Base-by-base conservation (phyloP, 2,329 filamentous ascomycete genomes). In the Westerdykella aurantiaca region DNA sequence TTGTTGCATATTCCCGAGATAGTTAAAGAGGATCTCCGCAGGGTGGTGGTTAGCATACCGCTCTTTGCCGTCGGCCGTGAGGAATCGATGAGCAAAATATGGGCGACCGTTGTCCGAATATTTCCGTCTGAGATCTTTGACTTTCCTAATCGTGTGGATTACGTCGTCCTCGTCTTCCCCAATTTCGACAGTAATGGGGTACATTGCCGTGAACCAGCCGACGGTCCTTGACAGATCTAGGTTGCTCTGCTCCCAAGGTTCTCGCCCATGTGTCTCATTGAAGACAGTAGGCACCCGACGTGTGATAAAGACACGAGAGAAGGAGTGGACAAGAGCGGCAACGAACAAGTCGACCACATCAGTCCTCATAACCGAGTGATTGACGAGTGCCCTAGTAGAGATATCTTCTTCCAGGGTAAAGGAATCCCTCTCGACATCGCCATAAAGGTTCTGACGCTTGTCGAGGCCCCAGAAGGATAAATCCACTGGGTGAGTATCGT, bases 141-240 rank as follows among this genome's bases (percentile, higher is more conserved):
- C 66, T 18, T 72, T 64, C n/a, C 72, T 72, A 10, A 81, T 60
- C 0, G 75, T 71, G 11, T 75, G 67, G 33, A 79, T 60, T 13
- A 80, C 60, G 45, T 80, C 75, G 25, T 76, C 72, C 2, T 68
- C 60, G 2, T 66, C 61, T 2, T 73, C 69, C 1, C 72, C 53
- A 7, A 69, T 67, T 2, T 75, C 62, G 1, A 69, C 66, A 22
- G 52, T 53, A 5, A 81, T 64, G 0, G 79, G 79, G 39, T 72
- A 77, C 11, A 82, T 63, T 0, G 77, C 73, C 2, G 78, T 80
- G 49, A 82, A 80, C 78, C 78, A 81, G 2, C 79, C 79, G 0
- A 82, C 77, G 0, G 78, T 81, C 41, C 78, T 69, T 4, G 73
- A 72, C 1, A 80, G 70, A 57, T 81, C 75, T 11, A 76, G 64